Base-by-base conservation (phyloP, 805 yeast species). In the Candida arabinofermentans region DNA sequence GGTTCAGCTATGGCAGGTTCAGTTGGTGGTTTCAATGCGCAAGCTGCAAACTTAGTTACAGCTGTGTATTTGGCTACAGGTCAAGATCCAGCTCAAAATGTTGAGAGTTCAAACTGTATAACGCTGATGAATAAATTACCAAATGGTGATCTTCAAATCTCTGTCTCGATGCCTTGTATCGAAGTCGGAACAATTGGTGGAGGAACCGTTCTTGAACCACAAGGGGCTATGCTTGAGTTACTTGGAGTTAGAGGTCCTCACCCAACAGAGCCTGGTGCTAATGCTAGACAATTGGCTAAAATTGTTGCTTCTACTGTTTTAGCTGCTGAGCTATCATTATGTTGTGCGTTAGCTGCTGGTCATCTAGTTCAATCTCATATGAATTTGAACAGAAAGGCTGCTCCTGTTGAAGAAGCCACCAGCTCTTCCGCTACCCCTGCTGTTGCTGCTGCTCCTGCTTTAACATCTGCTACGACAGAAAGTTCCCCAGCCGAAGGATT, bases 101-200 rank as follows among this genome's bases (percentile, higher is more conserved):
- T 93, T 40, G 99, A 91, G 70, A 83, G 95, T 46, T 88, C 97
- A 24, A 91, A 90, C 67, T 93, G 99, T 82, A 91, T 93, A 45
- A 93, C 99, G 1, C 72, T 93, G 52, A 90, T 93, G 95, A 81
- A 83, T 57, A 88, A 86, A 61, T 72, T 73, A 37, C 57, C 64
- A 34, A 72, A 75, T 31, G 99, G 96, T 12, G 86, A 87, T 58
- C 74, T 93, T 59, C 83, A 79, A 53, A 84, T 93, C 30, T 86
- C 96, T 2, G 99, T 93, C n/a, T 87, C 98, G 4, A 93, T 93
- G 99, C 99, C 99, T 24, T 87, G 95, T 23, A 88, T 93, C 54
- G 99, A 93, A 69, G 99, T 93, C 34, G 99, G 99, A 50, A 93
- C 99, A 2, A 89, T 93, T 65, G 99, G 99, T 43, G 99, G 99